Base-by-base conservation (phyloP, 2,329 filamentous ascomycete genomes). In the Phaeosphaeria sp. region DNA sequence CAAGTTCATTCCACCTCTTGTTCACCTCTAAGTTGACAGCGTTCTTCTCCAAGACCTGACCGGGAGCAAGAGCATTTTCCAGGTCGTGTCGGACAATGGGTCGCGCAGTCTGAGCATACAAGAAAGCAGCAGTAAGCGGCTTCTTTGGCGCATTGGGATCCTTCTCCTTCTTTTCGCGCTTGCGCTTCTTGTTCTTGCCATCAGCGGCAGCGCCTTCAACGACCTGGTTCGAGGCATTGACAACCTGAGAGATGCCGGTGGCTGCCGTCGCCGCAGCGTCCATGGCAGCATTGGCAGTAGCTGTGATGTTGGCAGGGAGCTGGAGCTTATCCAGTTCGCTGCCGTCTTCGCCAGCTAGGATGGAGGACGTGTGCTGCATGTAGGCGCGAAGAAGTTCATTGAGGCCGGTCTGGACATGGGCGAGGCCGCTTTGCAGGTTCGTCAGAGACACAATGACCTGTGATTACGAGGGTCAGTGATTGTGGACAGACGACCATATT, bases 101-200 rank as follows among this genome's bases (percentile, higher is more conserved):
- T 50, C 95, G 90, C 64, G 92, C 92, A 64, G 90, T 89, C 77
- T 96, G 90, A 84, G 96, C 92, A 82, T 93, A 98, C 60, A 97
- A 83, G 83, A 98, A 97, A 83, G 96, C 97, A 2, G 94, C 93
- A 6, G 94, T 98, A 73, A 97, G 79, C 9, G 94, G 93, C 50
- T 93, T 89, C 86, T 97, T 98, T 59, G 94, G 94, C 6, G 93
- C 93, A 77, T 97, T 96, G 67, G 93, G 93, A 77, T 98, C 94
- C 65, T 77, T 80, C 48, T 78, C 76, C 73, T 82, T 83, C 84
- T 93, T 93, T 85, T 95, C 94, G 78, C 91, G 89, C 84, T 95
- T 93, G 85, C 93, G 93, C 85, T 92, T 73, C 79, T 81, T 63
- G 62, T 67, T 66, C 65, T 72, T 73, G 56, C 54, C 61, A 10